Percentiles rank a stretch among this genome's conserved stretches.
Conservation (phyloP, 106 monocot genomes). For the Dendrobium chrysotoxum region DNA sequence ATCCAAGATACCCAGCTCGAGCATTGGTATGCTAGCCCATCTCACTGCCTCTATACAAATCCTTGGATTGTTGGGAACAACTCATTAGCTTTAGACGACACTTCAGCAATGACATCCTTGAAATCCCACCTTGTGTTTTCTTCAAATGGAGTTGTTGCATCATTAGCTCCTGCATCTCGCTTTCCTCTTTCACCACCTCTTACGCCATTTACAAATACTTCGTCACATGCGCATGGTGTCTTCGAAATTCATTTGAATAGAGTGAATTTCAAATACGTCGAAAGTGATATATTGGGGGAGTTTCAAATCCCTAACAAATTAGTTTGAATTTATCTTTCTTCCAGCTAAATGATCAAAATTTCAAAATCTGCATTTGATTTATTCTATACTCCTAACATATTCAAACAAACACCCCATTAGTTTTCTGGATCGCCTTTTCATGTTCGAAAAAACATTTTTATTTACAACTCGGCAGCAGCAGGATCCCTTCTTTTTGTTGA, state of each 20-base stretch:
- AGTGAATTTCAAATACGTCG: too few species aligned
- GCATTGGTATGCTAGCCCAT: conserved; percentile 9
- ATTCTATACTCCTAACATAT: too few species aligned
- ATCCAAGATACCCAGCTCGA: conserved; percentile 22
- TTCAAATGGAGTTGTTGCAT: conserved; percentile 68
- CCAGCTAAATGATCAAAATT: too few species aligned
- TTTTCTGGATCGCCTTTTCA: too few species aligned
- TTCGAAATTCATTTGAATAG: too few species aligned
- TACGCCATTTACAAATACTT: conserved; percentile 31
- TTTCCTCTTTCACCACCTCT: conserved; percentile 21
- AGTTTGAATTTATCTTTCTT: too few species aligned
- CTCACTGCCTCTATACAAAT: conserved; percentile 3
- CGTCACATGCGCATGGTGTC: too few species aligned
- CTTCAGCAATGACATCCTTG: conserved; percentile 16
- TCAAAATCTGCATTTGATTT: too few species aligned
- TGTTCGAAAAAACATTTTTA: not conserved
- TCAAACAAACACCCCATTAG: too few species aligned
- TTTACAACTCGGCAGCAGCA: not conserved
- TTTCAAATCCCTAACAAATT: too few species aligned
- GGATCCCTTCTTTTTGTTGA: not conserved
- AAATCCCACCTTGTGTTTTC: conserved; percentile 35
- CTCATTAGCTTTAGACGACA: conserved; percentile 74
- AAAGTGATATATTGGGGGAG: too few species aligned
- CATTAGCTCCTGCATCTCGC: conserved; percentile 35
- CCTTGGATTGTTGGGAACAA: conserved; percentile 11